These are phyloP conservation scores for Hagleromyces aurorensis DNA, from an alignment of 805 yeast genomes.

Conservation along the genomic window DNA sequence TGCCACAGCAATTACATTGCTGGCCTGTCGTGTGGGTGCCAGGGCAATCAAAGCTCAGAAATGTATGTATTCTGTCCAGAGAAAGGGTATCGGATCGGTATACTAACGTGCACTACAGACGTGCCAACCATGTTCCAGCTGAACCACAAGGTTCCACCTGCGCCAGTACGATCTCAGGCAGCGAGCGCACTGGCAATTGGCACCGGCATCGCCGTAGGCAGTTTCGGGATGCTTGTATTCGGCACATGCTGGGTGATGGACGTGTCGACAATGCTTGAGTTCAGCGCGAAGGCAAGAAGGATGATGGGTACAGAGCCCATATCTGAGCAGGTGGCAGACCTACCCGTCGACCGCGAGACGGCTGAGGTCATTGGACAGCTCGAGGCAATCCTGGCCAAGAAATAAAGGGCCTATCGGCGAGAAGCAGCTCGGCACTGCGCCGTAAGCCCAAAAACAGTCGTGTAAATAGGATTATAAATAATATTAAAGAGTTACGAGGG, in stretches of 20 bases:
- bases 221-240: conserved; percentile 61
- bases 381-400: conserved; percentile 42
- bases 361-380: conserved; percentile 47
- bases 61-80: no score
- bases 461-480: no score
- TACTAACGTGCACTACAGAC: conserved; percentile 28
- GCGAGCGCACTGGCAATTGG: conserved; percentile 79
- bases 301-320: conserved; percentile 66
- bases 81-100: no score
- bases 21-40: conserved; percentile 67
- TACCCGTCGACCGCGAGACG: conserved; percentile 55
- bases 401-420: conserved; percentile 8
- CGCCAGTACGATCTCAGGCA: conserved; percentile 75
- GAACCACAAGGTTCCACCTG: conserved; percentile 80
- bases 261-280: conserved; percentile 59
- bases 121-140: conserved; percentile 73
- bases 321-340: conserved; percentile 32
- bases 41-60: conserved; percentile 66
- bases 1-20: conserved; percentile 62
- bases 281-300: conserved; percentile 58
- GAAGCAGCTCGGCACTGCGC: no score
- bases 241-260: conserved; percentile 79
- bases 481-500: no score
- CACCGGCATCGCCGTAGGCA: conserved; percentile 61
- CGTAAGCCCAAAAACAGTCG: no score